Evolutionary conservation across 768 basidiomycete species (phyloP).

Genomic region (Nevesoporus exiguus): DNA sequence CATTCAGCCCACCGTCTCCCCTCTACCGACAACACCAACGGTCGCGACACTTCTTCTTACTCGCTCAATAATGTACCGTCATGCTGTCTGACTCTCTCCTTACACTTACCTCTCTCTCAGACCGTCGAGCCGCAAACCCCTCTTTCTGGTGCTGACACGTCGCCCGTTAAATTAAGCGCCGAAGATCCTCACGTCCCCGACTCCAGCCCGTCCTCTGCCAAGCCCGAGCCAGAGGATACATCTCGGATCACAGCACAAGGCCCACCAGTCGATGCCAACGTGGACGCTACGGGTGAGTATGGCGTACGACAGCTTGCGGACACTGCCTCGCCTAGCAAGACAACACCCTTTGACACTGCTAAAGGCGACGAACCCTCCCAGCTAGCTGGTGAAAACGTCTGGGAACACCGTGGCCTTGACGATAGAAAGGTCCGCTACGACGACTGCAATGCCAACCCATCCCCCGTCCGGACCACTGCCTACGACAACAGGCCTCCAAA

Average conservation of each 20-base stretch:
- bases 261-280: constrained; percentile 8
- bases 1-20: constrained; percentile 4
- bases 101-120: constrained; percentile 17
- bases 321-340: constrained; percentile 22
- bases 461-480: constrained; percentile 6
- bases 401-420: constrained; percentile 30
- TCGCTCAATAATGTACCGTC: constrained; percentile 36
- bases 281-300: constrained; percentile 30
- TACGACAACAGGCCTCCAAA: constrained; percentile 13
- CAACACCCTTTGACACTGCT: constrained; percentile 14
- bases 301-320: constrained; percentile 22
- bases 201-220: constrained; percentile 6
- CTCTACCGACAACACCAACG: constrained; percentile 12
- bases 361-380: constrained; percentile 32
- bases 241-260: neutral
- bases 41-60: neutral
- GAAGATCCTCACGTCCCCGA: constrained; percentile 15
- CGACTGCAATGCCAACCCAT: constrained; percentile 21
- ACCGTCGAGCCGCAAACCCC: constrained; percentile 25
- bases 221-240: constrained; percentile 11
- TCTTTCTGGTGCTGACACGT: constrained; percentile 26
- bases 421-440: constrained; percentile 30
- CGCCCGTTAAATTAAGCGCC: constrained; percentile 20
- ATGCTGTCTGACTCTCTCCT: constrained; percentile 8
- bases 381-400: constrained; percentile 21